Evolutionary conservation across 805 yeast species (phyloP), one percentile per base, ranked within the genome.

Genomic region (Starmerella potacharoeniae): DNA sequence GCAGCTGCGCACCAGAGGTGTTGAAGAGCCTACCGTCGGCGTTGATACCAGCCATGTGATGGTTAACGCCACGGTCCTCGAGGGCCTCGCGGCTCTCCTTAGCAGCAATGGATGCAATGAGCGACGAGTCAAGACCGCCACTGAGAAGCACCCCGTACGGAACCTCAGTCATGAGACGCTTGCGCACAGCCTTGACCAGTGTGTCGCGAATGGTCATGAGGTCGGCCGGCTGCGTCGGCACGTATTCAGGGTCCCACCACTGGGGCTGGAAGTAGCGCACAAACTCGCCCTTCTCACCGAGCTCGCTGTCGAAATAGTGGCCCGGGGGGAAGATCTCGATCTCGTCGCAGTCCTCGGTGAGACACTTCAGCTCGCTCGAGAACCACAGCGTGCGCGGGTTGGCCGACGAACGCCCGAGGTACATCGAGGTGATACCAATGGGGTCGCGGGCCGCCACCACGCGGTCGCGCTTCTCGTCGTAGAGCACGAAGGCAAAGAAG

Each of bases 101-200:
- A 35, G 97, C 93, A 52, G 97, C 98, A 68, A 93, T 93, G 46
- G 98, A 72, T 17, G 98, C 98, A 70, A 93, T 93, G 72, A 93
- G 77, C 28, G 96, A 88, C 48, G 97, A 89, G 71, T 93, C 99
- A 67, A 93, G 80, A 62, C 99, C 99, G 69, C 99, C 99, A 28
- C 96, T 88, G 63, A 93, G 77, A 64, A 93, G 76, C 48, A 93
- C 99, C 75, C 99, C 99, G 72, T 87, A 93, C 55, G 99, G 97
- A 59, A 93, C 99, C 77, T 93, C 99, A 55, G 97, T 93, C 99
- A 93, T 93, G 67, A 93, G 80, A 79, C 98, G 85, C 86, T 93
- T 93, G 78, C 98, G 85, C 54, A 93, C 99, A 49, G 98, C 89
- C 74, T 84, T 75, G 73, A 93, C 98, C 69, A 93, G 79, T 50